Conservation (phyloP, 2,329 filamentous ascomycete genomes). For the Colletotrichum truncatum region DNA sequence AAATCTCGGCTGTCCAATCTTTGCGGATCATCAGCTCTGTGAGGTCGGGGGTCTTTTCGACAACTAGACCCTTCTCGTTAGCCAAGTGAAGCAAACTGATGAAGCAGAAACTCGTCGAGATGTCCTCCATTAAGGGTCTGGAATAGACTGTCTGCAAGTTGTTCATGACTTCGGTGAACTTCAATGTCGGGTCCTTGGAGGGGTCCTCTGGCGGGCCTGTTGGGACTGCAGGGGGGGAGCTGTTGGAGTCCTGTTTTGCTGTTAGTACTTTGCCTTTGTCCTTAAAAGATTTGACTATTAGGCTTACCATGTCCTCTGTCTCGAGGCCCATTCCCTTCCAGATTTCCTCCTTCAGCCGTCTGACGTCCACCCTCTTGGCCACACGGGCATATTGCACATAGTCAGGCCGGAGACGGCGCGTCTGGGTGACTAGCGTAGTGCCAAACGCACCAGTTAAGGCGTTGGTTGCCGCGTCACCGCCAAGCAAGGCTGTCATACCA, state of each 20-base stretch:
- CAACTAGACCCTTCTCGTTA: conserved; percentile 89
- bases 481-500: conserved; percentile 59
- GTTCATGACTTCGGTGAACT: conserved; percentile 94
- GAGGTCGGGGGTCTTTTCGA: conserved; percentile 70
- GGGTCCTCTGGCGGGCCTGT: conserved; percentile 39
- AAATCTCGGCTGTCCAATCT: conserved; percentile 69
- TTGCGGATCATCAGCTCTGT: conserved; percentile 69
- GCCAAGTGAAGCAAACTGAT: conserved; percentile 92
- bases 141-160: conserved; percentile 87
- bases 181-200: conserved; percentile 66
- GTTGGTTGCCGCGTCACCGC: conserved; percentile 58
- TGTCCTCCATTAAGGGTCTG: conserved; percentile 87
- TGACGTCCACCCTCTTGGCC: conserved; percentile 77
- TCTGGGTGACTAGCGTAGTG: conserved; percentile 74
- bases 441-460: conserved; percentile 63
- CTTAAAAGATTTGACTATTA: not conserved
- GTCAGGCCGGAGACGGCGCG: conserved; percentile 69
- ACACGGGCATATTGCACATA: conserved; percentile 77
- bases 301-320: conserved; percentile 52
- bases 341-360: conserved; percentile 74
- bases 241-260: conserved; percentile 18
- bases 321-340: conserved; percentile 74
- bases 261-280: not conserved
- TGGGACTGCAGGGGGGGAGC: conserved; percentile 28
- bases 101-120: conserved; percentile 93